A percentile compares a stretch with the other conserved stretches of the same genome.
These are phyloP conservation scores for Pisolithus orientalis DNA, from an alignment of 768 basidiomycete species.

Conservation along the genomic window DNA sequence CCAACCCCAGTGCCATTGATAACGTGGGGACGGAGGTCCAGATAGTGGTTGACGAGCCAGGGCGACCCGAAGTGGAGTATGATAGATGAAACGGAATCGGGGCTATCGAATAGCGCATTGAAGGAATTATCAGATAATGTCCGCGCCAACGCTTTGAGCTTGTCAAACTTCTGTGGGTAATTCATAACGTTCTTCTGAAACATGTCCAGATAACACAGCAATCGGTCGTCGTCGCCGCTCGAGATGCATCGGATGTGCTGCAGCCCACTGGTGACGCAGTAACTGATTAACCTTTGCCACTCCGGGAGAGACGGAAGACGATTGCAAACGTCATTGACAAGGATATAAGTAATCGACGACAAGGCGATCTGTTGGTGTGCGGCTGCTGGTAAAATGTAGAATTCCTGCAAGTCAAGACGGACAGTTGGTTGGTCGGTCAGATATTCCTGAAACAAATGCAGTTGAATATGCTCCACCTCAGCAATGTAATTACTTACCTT, in stretches of 20 bases:
- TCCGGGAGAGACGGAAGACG: not conserved
- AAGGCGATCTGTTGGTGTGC: not conserved
- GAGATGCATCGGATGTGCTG: not conserved
- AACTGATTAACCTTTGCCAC: not conserved
- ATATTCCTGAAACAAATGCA: constrained; percentile 8
- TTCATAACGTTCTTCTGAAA: not conserved
- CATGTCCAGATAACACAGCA: not conserved
- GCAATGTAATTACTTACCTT: constrained; percentile 4
- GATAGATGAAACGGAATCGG: not conserved
- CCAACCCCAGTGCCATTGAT: not conserved
- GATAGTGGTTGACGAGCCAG: not conserved
- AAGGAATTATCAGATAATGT: not conserved
- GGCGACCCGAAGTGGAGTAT: not conserved
- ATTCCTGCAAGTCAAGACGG: constrained; percentile 1
- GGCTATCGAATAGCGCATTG: not conserved
- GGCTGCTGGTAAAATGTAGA: not conserved
- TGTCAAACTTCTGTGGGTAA: not conserved
- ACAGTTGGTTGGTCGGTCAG: constrained; percentile 2
- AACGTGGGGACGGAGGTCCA: not conserved
- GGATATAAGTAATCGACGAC: not conserved
- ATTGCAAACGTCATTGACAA: not conserved
- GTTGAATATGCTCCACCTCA: not conserved
- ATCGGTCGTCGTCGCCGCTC: not conserved
- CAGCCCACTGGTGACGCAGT: not conserved
- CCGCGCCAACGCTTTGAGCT: not conserved